Percentiles rank a stretch among this genome's conserved stretches.
Evolutionary conservation across 2,329 filamentous ascomycete genomes (phyloP).

Genomic region (Ceratocystis alfenasii): DNA sequence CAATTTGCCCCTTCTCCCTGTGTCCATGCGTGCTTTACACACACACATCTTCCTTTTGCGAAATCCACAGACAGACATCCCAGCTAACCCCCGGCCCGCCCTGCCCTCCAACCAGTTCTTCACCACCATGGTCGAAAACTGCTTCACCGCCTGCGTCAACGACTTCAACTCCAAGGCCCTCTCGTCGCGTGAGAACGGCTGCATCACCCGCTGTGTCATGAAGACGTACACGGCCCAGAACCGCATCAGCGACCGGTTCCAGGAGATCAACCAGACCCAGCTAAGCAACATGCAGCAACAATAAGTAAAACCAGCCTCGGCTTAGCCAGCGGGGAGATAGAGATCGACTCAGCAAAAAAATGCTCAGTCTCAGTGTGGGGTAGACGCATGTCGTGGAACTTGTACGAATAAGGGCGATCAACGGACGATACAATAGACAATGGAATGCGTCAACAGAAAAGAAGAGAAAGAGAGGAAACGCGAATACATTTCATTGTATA

Average conservation of each 20-base stretch:
- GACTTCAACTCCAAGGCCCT: conserved; percentile 98
- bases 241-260: conserved; percentile 82
- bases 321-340: neutral
- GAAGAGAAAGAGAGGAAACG: neutral
- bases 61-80: neutral
- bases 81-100: neutral
- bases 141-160: conserved; percentile 94
- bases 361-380: neutral
- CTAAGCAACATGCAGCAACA: conserved; percentile 35
- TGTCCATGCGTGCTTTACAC: neutral
- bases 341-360: neutral
- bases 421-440: neutral
- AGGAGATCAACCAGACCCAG: conserved; percentile 53
- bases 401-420: conserved; percentile 14
- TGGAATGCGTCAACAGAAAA: neutral
- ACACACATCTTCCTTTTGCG: neutral
- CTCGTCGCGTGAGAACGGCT: conserved; percentile 75
- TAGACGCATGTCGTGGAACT: neutral
- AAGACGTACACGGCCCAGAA: conserved; percentile 91
- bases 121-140: conserved; percentile 64
- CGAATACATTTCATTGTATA: conserved; percentile 5
- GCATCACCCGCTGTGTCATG: conserved; percentile 87
- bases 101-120: conserved; percentile 36
- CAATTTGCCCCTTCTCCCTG: conserved; percentile 2
- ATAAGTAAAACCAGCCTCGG: conserved; percentile 1